A percentile compares a stretch with the other conserved stretches of the same genome.
These are phyloP conservation scores for Penicillium angulare DNA, from an alignment of 495 filamentous ascomycete species.

Conservation along the genomic window DNA sequence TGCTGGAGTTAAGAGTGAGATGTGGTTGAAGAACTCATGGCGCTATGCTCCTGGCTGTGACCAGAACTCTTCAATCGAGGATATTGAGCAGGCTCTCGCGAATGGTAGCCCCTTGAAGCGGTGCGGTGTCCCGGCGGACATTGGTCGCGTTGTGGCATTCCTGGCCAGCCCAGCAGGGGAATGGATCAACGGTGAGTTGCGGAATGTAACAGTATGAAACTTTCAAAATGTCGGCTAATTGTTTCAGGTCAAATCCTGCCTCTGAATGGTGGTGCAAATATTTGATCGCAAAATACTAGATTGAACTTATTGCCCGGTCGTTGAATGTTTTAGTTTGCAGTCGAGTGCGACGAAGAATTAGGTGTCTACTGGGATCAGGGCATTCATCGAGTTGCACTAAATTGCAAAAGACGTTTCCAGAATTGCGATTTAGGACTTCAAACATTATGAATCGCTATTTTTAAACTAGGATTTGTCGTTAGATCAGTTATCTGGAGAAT, in stretches of 20 bases:
- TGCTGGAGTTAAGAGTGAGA: conserved; percentile 76
- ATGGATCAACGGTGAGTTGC: conserved; percentile 58
- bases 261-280: conserved; percentile 35
- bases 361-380: no score
- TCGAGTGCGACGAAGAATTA: no score
- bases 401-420: no score
- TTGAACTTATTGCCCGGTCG: not conserved
- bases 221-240: not conserved
- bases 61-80: conserved; percentile 34
- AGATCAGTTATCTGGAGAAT: no score
- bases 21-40: conserved; percentile 67
- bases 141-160: conserved; percentile 58
- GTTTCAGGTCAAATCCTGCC: conserved; percentile 32
- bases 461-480: no score
- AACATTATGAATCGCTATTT: no score
- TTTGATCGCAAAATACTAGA: conserved; percentile 11
- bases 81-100: conserved; percentile 42
- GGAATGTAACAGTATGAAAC: conserved; percentile 7
- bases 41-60: conserved; percentile 58
- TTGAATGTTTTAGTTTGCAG: not conserved
- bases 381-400: no score
- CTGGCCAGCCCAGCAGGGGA: conserved; percentile 54
- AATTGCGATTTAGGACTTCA: no score
- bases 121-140: conserved; percentile 55
- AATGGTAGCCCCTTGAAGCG: conserved; percentile 49